Evolutionary conservation across 129 eudicot species (phyloP).

Genomic region (Pittosporum tobira): DNA sequence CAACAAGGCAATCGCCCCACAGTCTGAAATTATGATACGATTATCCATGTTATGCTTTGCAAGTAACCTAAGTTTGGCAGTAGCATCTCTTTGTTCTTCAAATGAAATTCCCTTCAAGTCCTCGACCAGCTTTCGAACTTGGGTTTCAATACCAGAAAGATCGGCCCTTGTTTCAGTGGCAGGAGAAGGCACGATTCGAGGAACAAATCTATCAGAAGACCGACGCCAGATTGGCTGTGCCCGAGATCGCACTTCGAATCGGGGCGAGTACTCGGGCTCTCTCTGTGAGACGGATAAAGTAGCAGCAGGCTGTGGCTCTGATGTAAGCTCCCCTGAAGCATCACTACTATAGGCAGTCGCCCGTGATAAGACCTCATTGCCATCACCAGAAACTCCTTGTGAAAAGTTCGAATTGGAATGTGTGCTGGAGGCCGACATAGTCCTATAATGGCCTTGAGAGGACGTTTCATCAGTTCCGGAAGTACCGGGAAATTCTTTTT

Average conservation of each 20-base stretch:
- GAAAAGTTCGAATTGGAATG: slow-evolving; percentile 40
- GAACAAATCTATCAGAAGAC: slow-evolving; percentile 52
- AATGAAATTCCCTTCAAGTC: slow-evolving; percentile 41
- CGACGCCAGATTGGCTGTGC: slow-evolving; percentile 53
- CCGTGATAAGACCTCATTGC: slow-evolving; percentile 32
- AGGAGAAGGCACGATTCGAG: slow-evolving; percentile 49
- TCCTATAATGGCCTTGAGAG: slow-evolving; percentile 48
- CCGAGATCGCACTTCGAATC: slow-evolving; percentile 46
- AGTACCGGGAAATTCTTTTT: slow-evolving; percentile 25
- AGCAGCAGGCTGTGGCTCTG: slow-evolving; percentile 42
- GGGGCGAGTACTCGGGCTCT: slow-evolving; percentile 49
- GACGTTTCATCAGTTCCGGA: slow-evolving; percentile 25
- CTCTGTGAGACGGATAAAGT: slow-evolving; percentile 30
- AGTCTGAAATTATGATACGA: slow-evolving; percentile 60
- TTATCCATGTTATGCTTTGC: slow-evolving; percentile 79
- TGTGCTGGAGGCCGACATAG: slow-evolving; percentile 45
- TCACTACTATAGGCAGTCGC: slow-evolving; percentile 37
- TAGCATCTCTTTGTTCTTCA: slow-evolving; percentile 46
- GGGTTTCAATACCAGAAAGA: slow-evolving; percentile 54
- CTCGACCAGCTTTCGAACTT: slow-evolving; percentile 52
- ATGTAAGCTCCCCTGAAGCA: slow-evolving; percentile 54
- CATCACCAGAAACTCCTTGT: slow-evolving; percentile 42
- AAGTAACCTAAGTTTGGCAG: slow-evolving; percentile 60
- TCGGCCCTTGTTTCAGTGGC: slow-evolving; percentile 47
- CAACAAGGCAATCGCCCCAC: slow-evolving; percentile 56